A percentile compares a stretch with the other conserved stretches of the same genome.
phyloP scores from a whole-genome alignment of 2,329 filamentous ascomycete species.

The Scolecobasidium constrictum region DNA sequence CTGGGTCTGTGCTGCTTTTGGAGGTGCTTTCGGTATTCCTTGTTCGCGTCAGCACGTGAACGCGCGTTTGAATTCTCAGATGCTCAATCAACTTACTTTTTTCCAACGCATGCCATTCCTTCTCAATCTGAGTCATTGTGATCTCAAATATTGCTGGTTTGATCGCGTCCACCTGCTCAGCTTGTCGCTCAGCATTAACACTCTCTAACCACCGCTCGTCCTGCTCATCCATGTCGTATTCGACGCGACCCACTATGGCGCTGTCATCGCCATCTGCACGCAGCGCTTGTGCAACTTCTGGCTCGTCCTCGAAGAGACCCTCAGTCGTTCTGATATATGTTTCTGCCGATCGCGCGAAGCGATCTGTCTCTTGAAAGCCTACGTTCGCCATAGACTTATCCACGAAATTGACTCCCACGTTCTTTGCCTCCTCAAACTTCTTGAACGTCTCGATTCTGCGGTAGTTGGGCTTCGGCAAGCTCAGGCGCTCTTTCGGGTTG shows the following conservation, averaged over 20 bases:
- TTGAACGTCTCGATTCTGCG: constrained; percentile 69
- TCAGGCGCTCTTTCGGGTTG: constrained; percentile 69
- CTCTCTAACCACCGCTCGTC: constrained; percentile 91
- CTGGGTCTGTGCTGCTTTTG: constrained; percentile 90
- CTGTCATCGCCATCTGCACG: constrained; percentile 39
- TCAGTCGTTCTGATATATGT: constrained; percentile 55
- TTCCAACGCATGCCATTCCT: constrained; percentile 94
- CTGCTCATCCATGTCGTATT: constrained; percentile 99
- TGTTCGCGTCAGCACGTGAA: background rate
- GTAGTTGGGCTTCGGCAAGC: constrained; percentile 65
- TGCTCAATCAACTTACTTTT: constrained; percentile 45
- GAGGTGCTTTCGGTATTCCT: constrained; percentile 86
- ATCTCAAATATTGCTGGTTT: constrained; percentile 94
- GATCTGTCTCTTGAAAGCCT: constrained; percentile 89
- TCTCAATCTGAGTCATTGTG: constrained; percentile 97
- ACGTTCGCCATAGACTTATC: constrained; percentile 94
- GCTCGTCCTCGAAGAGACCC: constrained; percentile 51
- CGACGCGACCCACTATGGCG: constrained; percentile 62
- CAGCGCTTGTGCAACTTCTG: constrained; percentile 42
- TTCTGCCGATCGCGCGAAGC: constrained; percentile 68
- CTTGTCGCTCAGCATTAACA: constrained; percentile 67
- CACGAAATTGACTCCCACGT: constrained; percentile 81
- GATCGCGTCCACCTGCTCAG: constrained; percentile 66
- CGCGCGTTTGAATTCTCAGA: background rate
- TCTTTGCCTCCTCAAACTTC: constrained; percentile 72